Evolutionary conservation across 2,329 filamentous ascomycete species (phyloP), one percentile per base, ranked within the genome.

Genomic region (Alternaria metachromatica): DNA sequence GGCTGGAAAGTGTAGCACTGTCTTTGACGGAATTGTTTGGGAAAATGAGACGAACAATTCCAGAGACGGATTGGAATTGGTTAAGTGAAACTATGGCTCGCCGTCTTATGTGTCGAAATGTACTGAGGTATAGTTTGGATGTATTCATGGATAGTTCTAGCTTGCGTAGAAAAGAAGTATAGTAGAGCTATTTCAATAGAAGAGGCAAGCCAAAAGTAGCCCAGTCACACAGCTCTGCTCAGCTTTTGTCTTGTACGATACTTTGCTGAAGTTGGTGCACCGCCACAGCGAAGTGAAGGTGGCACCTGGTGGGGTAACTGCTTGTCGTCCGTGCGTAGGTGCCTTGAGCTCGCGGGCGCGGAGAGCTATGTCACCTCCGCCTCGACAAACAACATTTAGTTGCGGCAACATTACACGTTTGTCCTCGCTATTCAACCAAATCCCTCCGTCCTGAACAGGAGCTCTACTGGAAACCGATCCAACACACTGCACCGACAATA

Each of bases 301-400:
- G 62, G 66, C 55, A 64, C 37, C 37, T 41, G 1, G 37, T 41
- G 62, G 58, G 49, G 49, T 49, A 26, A 12, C 20, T 23, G 62
- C 64, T 60, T 59, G 55, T 18, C 15, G 37, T 62, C 66, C 59
- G 60, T 67, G 68, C 62, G 55, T 56, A 45, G 72, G 50, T 69
- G 72, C 73, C 73, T 73, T 67, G 71, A 71, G 69, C 67, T 71
- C 62, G 61, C 64, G 68, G 61, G 55, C 62, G 61, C 64, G 70
- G 61, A 62, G 62, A 74, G 72, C 69, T 72, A 66, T 51, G 68
- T 64, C 62, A 65, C 58, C 54, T 65, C 59, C 58, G 46, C 37
- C 20, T 41, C n/a, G 43, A 48, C 41, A 49, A 53, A 56, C 43
- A 46, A 58, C 59, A 58, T 60, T 56, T 63, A 61, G 50, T 26